phyloP scores from a whole-genome alignment of 495 filamentous ascomycete species.

The Pyrenula aspistea region DNA sequence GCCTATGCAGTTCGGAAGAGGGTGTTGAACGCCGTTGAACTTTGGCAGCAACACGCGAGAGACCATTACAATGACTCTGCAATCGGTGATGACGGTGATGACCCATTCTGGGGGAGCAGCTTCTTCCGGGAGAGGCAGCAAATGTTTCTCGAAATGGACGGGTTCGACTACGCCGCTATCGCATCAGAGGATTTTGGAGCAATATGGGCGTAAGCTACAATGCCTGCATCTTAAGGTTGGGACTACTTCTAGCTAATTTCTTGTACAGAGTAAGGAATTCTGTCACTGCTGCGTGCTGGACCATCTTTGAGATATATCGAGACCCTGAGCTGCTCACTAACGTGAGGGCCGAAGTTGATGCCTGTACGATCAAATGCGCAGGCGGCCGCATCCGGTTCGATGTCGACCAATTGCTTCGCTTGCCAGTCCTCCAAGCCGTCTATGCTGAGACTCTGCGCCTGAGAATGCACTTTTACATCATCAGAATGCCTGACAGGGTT shows the following conservation, averaged over 20 bases:
- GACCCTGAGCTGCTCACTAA: constrained; percentile 7
- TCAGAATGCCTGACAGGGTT: constrained; percentile 8
- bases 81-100: constrained; percentile 13
- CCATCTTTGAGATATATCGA: constrained; percentile 7
- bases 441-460: constrained; percentile 21
- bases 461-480: constrained; percentile 16
- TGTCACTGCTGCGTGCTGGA: background rate
- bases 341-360: background rate
- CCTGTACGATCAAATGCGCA: background rate
- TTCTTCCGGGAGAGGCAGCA: constrained; percentile 17
- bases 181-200: constrained; percentile 17
- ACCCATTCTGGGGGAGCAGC: constrained; percentile 17
- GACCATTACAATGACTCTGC: constrained; percentile 9
- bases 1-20: constrained; percentile 12
- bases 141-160: constrained; percentile 18
- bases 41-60: constrained; percentile 15
- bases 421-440: constrained; percentile 16
- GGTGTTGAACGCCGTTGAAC: constrained; percentile 11
- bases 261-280: background rate
- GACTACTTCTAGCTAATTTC: too few relatives aligned
- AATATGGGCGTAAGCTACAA: constrained; percentile 13
- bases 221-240: too few relatives aligned
- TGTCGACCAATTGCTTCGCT: background rate
- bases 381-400: background rate
- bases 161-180: constrained; percentile 13